Percentiles rank a stretch among this genome's conserved stretches.
phyloP scores from a whole-genome alignment of 2,329 filamentous ascomycete genomes.

The Cylindrodendrum hubeiense region DNA sequence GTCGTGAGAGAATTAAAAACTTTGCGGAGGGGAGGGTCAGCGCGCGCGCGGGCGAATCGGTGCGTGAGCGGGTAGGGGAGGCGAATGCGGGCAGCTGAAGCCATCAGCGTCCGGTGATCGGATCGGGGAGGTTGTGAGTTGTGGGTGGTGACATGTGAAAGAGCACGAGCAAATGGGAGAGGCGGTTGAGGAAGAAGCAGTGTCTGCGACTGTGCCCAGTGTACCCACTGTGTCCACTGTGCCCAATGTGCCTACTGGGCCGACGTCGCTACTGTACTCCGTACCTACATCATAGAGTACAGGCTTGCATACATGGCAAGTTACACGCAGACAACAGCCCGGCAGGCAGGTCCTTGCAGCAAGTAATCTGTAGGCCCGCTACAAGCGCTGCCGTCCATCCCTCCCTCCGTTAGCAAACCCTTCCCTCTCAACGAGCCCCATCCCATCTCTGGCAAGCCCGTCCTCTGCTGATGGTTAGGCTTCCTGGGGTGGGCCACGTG shows the following conservation, averaged over 20 bases:
- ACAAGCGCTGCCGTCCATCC: not conserved
- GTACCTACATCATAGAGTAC: not conserved
- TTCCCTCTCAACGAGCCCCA: no score
- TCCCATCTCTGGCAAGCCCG: no score
- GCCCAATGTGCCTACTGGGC: no score
- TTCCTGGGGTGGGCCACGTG: constrained; percentile 5
- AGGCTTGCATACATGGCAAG: no score
- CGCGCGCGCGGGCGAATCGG: not conserved
- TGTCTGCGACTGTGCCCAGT: no score
- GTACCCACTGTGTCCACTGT: no score
- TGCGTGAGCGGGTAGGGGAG: not conserved
- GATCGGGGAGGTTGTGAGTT: not conserved
- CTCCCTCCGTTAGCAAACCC: not conserved
- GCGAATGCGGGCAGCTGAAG: not conserved
- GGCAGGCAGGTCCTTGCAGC: not conserved
- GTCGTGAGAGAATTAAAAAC: not conserved
- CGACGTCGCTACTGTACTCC: no score
- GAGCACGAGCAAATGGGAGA: not conserved
- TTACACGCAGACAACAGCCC: not conserved
- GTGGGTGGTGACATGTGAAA: not conserved
- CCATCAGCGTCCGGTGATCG: not conserved
- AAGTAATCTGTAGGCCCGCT: not conserved
- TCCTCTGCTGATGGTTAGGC: not conserved
- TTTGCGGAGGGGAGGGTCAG: not conserved
- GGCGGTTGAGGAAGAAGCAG: no score